These are phyloP conservation scores for Arthrobotrys iridis DNA, from an alignment of 2,329 filamentous ascomycete species.

Conservation along the genomic window DNA sequence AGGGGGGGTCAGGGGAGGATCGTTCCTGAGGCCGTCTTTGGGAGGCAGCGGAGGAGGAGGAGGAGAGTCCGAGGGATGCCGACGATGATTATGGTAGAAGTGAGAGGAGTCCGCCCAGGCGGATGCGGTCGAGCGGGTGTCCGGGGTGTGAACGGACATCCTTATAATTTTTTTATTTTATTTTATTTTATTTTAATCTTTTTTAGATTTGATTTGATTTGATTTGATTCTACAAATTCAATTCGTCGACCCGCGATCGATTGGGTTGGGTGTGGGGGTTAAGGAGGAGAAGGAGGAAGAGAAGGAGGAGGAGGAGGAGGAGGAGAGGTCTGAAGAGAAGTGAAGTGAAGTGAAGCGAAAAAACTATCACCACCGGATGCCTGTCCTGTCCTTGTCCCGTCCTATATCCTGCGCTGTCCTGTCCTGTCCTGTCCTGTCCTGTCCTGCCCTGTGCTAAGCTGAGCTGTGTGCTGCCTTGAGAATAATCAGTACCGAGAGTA, in stretches of 20 bases:
- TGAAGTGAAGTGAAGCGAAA: too few relatives aligned
- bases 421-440: too few relatives aligned
- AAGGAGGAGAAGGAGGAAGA: neutral
- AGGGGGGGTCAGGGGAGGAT: conserved; percentile 48
- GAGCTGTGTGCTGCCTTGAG: too few relatives aligned
- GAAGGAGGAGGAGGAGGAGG: neutral
- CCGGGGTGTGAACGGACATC: conserved; percentile 45
- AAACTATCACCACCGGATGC: too few relatives aligned
- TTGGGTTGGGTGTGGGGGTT: neutral
- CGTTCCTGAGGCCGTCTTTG: conserved; percentile 44
- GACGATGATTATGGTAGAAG: neutral
- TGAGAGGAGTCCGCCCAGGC: conserved; percentile 28
- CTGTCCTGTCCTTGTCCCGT: too few relatives aligned
- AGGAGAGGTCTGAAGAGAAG: neutral
- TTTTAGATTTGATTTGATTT: neutral
- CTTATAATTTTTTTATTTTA: neutral
- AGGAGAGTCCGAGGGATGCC: conserved; percentile 11
- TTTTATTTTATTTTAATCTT: neutral
- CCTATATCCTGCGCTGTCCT: too few relatives aligned
- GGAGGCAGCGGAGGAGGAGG: conserved; percentile 47
- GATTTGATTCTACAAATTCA: too few relatives aligned
- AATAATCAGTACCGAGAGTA: too few relatives aligned
- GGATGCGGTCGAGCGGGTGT: conserved; percentile 27
- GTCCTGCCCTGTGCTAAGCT: too few relatives aligned
- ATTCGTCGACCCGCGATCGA: conserved; percentile 34